Base-by-base conservation (phyloP, 2,329 filamentous ascomycete species). In the Diaporthe capsici region DNA sequence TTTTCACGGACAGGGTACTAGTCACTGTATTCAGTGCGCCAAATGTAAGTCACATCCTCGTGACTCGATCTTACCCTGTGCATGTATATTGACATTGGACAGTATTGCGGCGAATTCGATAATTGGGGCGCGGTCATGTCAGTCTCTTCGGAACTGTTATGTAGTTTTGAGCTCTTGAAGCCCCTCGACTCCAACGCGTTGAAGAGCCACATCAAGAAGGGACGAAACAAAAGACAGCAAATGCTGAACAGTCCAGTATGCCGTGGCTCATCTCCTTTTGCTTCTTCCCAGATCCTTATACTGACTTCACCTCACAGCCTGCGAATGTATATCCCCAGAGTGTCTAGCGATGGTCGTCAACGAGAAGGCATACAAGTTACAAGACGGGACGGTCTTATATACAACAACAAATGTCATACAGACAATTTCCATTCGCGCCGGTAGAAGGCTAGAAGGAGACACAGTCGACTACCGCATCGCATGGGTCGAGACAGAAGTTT, bases 51-150 rank as follows among this genome's bases (percentile, higher is more conserved):
- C n/a, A 42, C 15, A 28, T 5, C 17, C 9, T 22, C 51, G 63
- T 20, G 5, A 44, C 42, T 28, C 9, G 1, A 7, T 31, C 39
- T 58, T 37, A 37, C 60, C n/a, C 34, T 42, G 13, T 25, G 31
- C 20, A 37, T 34, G 53, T 39, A 73, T 81, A 78, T 82, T 84
- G 79, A 77, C 39, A 13, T 44, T 55, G 17, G 49, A 51, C 78
- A 98, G 94, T 98, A 99, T 82, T 99, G 97, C 81, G 97, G 97
- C 79, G 97, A 99, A 84, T 99, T 99, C 79, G 97, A 99, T 83
- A 99, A 99, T 78, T 98, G 97, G 95, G 97, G 97, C 28, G 97
- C 97, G 20, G 96, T 98, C 79, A 99, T 99, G 97, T 98, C 96
- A 3, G 97, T 99, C 31, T 98, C 95, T 1, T 92, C 91, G 20